phyloP scores from a whole-genome alignment of 352 stramenopile species.

The Globisporangium radiosum region DNA sequence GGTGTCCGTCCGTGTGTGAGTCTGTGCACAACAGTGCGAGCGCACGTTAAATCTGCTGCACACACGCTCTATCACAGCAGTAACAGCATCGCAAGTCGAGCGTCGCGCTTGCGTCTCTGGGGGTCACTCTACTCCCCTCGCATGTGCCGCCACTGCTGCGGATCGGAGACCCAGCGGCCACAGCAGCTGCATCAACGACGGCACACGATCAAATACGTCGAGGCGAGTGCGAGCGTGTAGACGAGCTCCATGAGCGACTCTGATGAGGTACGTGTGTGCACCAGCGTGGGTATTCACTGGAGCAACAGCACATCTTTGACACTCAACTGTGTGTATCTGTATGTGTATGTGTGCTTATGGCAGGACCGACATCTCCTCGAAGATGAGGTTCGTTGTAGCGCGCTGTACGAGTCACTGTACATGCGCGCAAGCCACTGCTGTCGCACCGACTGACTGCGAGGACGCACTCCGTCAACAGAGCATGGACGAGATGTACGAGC shows the following conservation, averaged over 20 bases:
- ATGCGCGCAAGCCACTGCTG: neutral
- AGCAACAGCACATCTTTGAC: neutral
- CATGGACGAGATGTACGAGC: constrained; percentile 72
- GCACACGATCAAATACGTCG: neutral
- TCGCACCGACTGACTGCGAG: neutral
- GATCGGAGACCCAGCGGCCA: no score
- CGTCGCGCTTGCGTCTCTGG: no score
- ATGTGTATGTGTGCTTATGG: neutral
- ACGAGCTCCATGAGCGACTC: constrained; percentile 42
- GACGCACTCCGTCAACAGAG: constrained; percentile 24
- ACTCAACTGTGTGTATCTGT: neutral
- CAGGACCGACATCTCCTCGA: constrained; percentile 39
- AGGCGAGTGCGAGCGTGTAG: neutral
- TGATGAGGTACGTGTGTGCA: constrained; percentile 24
- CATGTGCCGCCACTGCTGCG: no score
- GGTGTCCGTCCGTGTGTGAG: no score
- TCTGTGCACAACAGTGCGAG: no score
- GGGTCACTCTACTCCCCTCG: no score
- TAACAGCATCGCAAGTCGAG: no score
- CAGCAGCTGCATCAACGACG: neutral
- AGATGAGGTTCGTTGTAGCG: constrained; percentile 26
- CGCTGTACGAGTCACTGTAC: no score
- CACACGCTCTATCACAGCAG: no score
- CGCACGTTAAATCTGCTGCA: no score
- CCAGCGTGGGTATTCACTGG: neutral